These are phyloP conservation scores for Penicillium fuscoglaucum DNA, from an alignment of 2,329 filamentous ascomycete genomes.

Conservation along the genomic window DNA sequence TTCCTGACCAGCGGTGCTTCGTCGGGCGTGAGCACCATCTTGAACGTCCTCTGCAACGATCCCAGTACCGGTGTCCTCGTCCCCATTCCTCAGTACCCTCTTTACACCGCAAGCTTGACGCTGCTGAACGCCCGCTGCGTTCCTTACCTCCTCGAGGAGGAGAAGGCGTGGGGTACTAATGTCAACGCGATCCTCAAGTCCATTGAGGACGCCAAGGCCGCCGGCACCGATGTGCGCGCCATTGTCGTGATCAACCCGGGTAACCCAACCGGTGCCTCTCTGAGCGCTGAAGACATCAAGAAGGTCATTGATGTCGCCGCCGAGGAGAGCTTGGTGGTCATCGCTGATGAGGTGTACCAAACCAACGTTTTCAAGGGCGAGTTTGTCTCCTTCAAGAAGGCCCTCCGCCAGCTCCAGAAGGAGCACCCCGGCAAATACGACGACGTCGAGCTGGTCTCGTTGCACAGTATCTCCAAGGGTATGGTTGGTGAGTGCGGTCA, in stretches of 20 bases:
- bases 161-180: conserved; percentile 83
- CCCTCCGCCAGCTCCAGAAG: conserved; percentile 76
- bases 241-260: conserved; percentile 98
- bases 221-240: conserved; percentile 83
- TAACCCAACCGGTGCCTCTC: conserved; percentile 90
- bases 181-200: conserved; percentile 72
- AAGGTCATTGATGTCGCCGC: conserved; percentile 84
- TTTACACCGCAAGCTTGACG: conserved; percentile 91
- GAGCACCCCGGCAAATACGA: conserved; percentile 74
- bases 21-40: conserved; percentile 88
- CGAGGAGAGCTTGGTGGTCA: conserved; percentile 79
- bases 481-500: conserved; percentile 99
- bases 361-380: conserved; percentile 95
- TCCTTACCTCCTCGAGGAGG: conserved; percentile 90
- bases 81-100: conserved; percentile 95
- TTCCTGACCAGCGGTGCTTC: conserved; percentile 92
- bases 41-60: conserved; percentile 81
- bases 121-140: conserved; percentile 83
- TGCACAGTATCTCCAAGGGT: conserved; percentile 94
- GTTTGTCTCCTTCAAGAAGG: conserved; percentile 94
- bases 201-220: conserved; percentile 70
- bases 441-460: conserved; percentile 80
- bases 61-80: conserved; percentile 81
- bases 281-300: conserved; percentile 75
- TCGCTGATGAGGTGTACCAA: conserved; percentile 98